Evolutionary conservation across 495 filamentous ascomycete genomes (phyloP).

Genomic region (Aspergillus leporis): DNA sequence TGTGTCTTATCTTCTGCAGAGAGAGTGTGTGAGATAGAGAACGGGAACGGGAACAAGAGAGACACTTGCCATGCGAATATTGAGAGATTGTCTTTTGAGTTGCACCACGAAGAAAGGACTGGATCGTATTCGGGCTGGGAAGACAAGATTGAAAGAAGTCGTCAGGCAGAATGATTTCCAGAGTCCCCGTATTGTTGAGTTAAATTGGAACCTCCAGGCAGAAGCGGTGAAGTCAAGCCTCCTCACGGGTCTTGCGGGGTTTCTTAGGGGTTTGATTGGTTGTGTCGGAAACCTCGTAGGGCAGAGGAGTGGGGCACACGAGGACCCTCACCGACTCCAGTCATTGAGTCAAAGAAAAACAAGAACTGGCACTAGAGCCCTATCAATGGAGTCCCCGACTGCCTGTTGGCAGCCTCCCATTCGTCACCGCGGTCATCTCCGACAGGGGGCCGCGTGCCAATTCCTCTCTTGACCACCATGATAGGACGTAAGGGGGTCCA

Average conservation of each 20-base stretch:
- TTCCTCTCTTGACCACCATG: no score
- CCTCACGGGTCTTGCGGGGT: constrained; percentile 9
- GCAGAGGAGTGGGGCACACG: constrained; percentile 7
- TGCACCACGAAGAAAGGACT: not conserved
- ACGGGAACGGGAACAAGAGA: not conserved
- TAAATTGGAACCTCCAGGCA: not conserved
- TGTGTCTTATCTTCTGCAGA: not conserved
- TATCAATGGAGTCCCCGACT: constrained; percentile 16
- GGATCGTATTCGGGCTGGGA: not conserved
- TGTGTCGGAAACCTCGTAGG: not conserved
- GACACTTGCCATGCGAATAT: not conserved
- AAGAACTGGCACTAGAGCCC: constrained; percentile 15
- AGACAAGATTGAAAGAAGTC: not conserved
- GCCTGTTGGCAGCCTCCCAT: constrained; percentile 18
- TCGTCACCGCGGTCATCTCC: constrained; percentile 12
- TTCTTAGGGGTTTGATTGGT: constrained; percentile 4
- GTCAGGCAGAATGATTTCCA: not conserved
- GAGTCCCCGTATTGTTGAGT: no score
- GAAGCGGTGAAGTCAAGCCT: constrained; percentile 19
- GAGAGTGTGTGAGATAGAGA: not conserved
- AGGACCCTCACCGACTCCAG: constrained; percentile 11
- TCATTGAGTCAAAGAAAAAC: constrained; percentile 7
- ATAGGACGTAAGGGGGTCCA: no score
- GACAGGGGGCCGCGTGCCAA: not conserved
- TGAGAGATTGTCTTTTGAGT: not conserved